These are phyloP conservation scores for Metschnikowia dekortorum DNA, from an alignment of 805 yeast genomes.

Conservation along the genomic window DNA sequence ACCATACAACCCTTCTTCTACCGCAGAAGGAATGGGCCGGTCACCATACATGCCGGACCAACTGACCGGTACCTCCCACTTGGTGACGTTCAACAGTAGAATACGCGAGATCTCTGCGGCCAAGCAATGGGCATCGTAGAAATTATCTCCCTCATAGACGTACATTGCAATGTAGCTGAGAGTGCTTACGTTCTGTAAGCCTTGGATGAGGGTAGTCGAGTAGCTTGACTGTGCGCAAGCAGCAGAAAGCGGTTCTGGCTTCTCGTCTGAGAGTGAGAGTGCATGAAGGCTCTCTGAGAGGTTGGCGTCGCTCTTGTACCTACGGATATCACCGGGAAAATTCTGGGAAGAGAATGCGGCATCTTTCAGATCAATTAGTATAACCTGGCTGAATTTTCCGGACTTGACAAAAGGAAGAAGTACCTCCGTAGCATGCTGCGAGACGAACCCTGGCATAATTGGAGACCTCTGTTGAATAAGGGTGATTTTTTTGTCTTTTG, in stretches of 20 bases:
- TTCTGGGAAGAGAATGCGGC: conserved; percentile 44
- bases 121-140: conserved; percentile 57
- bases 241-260: conserved; percentile 3
- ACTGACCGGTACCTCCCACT: conserved; percentile 60
- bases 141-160: conserved; percentile 90
- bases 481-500: conserved; percentile 38
- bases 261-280: conserved; percentile 19
- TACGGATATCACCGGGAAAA: conserved; percentile 21
- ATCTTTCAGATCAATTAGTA: conserved; percentile 70
- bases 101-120: conserved; percentile 35
- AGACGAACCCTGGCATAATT: conserved; percentile 58
- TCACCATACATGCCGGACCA: conserved; percentile 87
- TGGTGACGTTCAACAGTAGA: conserved; percentile 16
- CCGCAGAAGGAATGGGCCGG: conserved; percentile 57
- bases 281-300: conserved; percentile 28
- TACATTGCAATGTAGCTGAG: conserved; percentile 48
- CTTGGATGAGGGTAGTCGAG: conserved; percentile 11
- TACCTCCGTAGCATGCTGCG: conserved; percentile 48
- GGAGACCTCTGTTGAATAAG: conserved; percentile 85
- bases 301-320: conserved; percentile 23
- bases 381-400: conserved; percentile 39
- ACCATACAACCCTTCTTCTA: conserved; percentile 75
- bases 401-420: conserved; percentile 45
- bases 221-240: conserved; percentile 13
- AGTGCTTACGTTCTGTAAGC: conserved; percentile 11